These are phyloP conservation scores for Candida glaebosa DNA, from an alignment of 805 yeast genomes.

Conservation along the genomic window DNA sequence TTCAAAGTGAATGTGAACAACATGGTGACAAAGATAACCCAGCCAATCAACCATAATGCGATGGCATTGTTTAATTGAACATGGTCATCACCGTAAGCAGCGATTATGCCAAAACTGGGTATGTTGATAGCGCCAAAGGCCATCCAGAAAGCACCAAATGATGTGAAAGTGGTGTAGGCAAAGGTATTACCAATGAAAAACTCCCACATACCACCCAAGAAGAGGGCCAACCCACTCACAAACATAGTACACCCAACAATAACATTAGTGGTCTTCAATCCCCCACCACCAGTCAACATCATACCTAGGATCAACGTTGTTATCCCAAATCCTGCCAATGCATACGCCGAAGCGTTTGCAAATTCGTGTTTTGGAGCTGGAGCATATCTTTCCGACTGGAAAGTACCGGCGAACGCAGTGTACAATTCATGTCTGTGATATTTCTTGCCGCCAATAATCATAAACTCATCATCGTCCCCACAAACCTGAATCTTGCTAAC, in stretches of 20 bases:
- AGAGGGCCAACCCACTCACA: slow-evolving; percentile 13
- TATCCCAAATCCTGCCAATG: slow-evolving; percentile 56
- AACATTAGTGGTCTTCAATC: slow-evolving; percentile 46
- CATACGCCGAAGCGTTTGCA: slow-evolving; percentile 66
- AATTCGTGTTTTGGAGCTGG: slow-evolving; percentile 20
- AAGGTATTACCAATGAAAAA: slow-evolving; percentile 49
- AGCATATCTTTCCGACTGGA: slow-evolving; percentile 6
- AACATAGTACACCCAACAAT: slow-evolving; percentile 7
- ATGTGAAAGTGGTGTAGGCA: slow-evolving; percentile 50
- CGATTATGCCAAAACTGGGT: slow-evolving; percentile 52
- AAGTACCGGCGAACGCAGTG: slow-evolving; percentile 7
- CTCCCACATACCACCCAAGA: slow-evolving; percentile 50
- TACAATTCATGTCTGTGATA: slow-evolving; percentile 46
- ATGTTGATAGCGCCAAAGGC: slow-evolving; percentile 46
- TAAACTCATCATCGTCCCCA: slow-evolving; percentile 39
- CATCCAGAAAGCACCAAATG: slow-evolving; percentile 57
- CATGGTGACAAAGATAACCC: slow-evolving; percentile 62
- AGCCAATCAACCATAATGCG: slow-evolving; percentile 58
- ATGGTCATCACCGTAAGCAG: slow-evolving; percentile 41
- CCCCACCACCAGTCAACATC: slow-evolving; percentile 53
- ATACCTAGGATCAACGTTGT: slow-evolving; percentile 60
- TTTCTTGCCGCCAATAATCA: slow-evolving; percentile 38
- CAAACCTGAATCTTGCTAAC: slow-evolving; percentile 19
- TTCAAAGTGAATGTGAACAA: slow-evolving; percentile 52
- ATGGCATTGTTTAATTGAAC: slow-evolving; percentile 46